Evolutionary conservation across 768 basidiomycete species (phyloP).

Genomic region (Rickenella mellea): DNA sequence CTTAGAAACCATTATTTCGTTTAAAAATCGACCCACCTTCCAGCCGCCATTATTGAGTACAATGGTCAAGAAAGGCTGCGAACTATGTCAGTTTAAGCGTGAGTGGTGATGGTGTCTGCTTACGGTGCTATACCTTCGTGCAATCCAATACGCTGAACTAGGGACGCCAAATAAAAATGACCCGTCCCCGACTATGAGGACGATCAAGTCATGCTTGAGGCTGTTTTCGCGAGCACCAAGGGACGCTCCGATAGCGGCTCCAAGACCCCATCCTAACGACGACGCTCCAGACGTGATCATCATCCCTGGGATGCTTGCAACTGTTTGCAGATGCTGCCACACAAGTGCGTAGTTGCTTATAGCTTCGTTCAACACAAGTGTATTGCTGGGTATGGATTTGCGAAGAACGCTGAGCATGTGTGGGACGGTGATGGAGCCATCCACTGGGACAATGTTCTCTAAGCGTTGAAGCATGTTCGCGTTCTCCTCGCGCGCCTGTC

Average conservation of each 20-base stretch:
- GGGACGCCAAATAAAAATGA: conserved; percentile 61
- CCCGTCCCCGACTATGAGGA: conserved; percentile 60
- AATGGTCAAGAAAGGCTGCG: conserved; percentile 60
- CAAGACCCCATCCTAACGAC: conserved; percentile 60
- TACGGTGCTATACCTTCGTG: conserved; percentile 57
- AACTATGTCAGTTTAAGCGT: neutral
- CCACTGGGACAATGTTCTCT: conserved; percentile 19
- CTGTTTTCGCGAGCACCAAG: conserved; percentile 28
- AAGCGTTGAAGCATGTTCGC: conserved; percentile 15
- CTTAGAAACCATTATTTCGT: neutral
- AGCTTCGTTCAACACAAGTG: conserved; percentile 53
- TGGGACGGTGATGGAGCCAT: conserved; percentile 27
- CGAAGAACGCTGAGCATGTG: conserved; percentile 43
- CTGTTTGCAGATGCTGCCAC: conserved; percentile 52
- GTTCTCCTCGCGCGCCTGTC: conserved; percentile 3
- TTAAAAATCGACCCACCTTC: conserved; percentile 28
- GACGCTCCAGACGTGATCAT: conserved; percentile 52
- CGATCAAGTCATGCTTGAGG: conserved; percentile 41
- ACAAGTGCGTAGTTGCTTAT: conserved; percentile 46
- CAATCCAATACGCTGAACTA: conserved; percentile 64
- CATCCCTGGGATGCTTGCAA: conserved; percentile 39
- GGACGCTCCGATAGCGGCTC: conserved; percentile 50
- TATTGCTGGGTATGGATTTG: conserved; percentile 25
- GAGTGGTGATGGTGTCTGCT: conserved; percentile 10
- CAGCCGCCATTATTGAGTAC: conserved; percentile 68